phyloP scores from a whole-genome alignment of 352 stramenopile species.

The Phytophthora chlamydospora region DNA sequence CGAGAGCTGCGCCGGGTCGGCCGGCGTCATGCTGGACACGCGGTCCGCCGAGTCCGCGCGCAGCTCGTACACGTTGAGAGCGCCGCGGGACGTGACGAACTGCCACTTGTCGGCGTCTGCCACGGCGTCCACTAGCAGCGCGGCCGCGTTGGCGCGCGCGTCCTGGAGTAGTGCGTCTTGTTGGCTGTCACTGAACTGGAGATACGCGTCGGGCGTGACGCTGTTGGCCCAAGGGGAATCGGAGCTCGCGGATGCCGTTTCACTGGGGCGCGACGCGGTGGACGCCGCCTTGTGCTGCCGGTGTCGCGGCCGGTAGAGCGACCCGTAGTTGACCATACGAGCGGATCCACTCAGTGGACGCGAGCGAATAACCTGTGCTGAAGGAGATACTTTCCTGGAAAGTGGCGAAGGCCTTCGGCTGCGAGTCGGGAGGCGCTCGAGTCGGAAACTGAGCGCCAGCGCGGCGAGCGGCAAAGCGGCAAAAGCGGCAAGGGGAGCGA shows the following conservation, averaged over 20 bases:
- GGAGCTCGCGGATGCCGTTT: slow-evolving; percentile 28
- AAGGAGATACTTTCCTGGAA: slow-evolving; percentile 5
- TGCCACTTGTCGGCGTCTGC: slow-evolving; percentile 72
- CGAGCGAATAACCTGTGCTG: slow-evolving; percentile 7
- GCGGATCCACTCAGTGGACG: slow-evolving; percentile 31
- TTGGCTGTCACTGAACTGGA: slow-evolving; percentile 60
- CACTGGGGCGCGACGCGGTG: slow-evolving; percentile 25
- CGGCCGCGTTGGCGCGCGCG: slow-evolving; percentile 57
- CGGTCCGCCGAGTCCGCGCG: slow-evolving; percentile 47
- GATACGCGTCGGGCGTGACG: slow-evolving; percentile 47
- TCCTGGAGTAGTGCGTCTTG: slow-evolving; percentile 54
- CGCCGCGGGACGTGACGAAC: slow-evolving; percentile 45
- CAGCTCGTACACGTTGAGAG: slow-evolving; percentile 65
- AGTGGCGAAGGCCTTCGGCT: slow-evolving; percentile 5
- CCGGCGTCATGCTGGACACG: slow-evolving; percentile 56
- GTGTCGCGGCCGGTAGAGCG: slow-evolving; percentile 36
- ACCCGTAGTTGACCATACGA: slow-evolving; percentile 44
- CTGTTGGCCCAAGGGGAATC: background rate
- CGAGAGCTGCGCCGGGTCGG: slow-evolving; percentile 30
- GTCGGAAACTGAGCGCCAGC: slow-evolving; percentile 43
- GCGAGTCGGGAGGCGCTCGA: slow-evolving; percentile 26
- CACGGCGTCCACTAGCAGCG: slow-evolving; percentile 63
- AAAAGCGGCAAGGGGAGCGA: slow-evolving; percentile 8
- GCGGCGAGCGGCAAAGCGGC: background rate
- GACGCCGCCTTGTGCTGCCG: slow-evolving; percentile 33